Conservation (phyloP, 2,329 filamentous ascomycete species). For the Pyricularia sp. region DNA sequence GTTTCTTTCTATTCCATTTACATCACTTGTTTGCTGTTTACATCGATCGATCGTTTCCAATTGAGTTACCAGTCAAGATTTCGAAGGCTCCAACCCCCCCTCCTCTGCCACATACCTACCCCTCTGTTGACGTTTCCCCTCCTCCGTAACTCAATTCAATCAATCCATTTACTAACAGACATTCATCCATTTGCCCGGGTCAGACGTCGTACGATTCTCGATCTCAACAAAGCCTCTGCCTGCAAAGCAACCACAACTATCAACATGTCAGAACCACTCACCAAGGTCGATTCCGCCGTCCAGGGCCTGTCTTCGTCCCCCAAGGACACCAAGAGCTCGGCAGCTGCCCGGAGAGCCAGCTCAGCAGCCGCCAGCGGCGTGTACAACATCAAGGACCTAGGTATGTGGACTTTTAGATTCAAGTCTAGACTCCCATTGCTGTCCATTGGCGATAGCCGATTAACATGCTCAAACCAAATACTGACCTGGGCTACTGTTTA, state of each 20-base stretch:
- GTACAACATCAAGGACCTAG: conserved; percentile 76
- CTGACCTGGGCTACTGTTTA: not conserved
- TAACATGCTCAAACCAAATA: not conserved
- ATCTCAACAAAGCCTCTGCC: not conserved
- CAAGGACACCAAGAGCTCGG: conserved; percentile 39
- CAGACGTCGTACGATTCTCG: conserved; percentile 1
- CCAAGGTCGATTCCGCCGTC: conserved; percentile 88
- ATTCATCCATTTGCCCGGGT: not conserved
- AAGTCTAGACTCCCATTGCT: not conserved
- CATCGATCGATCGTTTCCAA: not conserved
- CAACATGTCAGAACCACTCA: conserved; percentile 49
- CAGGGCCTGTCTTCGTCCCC: conserved; percentile 65
- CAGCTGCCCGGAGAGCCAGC: conserved; percentile 57
- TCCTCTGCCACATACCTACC: not conserved
- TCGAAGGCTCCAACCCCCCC: not conserved
- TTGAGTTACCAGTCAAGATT: not conserved
- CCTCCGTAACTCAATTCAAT: not conserved
- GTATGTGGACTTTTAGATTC: conserved; percentile 41
- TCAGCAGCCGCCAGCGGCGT: conserved; percentile 64
- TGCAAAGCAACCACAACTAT: conserved; percentile 7
- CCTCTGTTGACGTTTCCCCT: not conserved
- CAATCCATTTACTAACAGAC: not conserved
- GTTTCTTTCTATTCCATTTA: not conserved
- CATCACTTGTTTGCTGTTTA: not conserved
- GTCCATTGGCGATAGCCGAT: not conserved